Conservation (phyloP, 306 rosid species). For the Albizia julibrissin region DNA sequence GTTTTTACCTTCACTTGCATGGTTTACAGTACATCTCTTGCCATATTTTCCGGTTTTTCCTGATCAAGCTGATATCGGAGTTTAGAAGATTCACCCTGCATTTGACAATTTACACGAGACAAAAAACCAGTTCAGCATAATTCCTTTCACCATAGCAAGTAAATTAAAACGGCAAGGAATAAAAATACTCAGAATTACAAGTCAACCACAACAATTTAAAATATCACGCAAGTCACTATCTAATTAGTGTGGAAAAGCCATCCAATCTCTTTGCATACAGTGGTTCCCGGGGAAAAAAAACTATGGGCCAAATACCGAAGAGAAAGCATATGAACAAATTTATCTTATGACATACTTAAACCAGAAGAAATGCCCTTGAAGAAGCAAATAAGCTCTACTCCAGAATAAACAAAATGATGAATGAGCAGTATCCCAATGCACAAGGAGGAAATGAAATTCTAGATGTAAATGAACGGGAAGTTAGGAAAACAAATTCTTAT, state of each 20-base stretch:
- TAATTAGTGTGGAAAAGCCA: not conserved
- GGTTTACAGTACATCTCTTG: conserved; percentile 48
- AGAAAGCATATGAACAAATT: not conserved
- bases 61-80: conserved; percentile 25
- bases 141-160: not conserved
- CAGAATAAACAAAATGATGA: not conserved
- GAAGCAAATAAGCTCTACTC: not conserved
- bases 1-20: conserved; percentile 22
- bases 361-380: not conserved
- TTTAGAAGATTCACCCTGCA: conserved; percentile 50
- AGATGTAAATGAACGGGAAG: not conserved
- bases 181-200: not conserved
- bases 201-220: not conserved
- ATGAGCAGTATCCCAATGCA: not conserved
- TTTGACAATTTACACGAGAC: conserved; percentile 7
- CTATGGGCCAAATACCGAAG: not conserved
- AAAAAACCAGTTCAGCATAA: not conserved
- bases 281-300: not conserved
- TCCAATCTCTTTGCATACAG: not conserved
- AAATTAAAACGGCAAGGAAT: not conserved
- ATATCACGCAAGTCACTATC: not conserved
- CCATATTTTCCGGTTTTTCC: conserved; percentile 33
- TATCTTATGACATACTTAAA: not conserved
- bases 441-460: not conserved
- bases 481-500: not conserved